Percentiles rank a stretch among this genome's conserved stretches.
phyloP scores from a whole-genome alignment of 768 basidiomycete genomes.

The Boletus coccyginus region DNA sequence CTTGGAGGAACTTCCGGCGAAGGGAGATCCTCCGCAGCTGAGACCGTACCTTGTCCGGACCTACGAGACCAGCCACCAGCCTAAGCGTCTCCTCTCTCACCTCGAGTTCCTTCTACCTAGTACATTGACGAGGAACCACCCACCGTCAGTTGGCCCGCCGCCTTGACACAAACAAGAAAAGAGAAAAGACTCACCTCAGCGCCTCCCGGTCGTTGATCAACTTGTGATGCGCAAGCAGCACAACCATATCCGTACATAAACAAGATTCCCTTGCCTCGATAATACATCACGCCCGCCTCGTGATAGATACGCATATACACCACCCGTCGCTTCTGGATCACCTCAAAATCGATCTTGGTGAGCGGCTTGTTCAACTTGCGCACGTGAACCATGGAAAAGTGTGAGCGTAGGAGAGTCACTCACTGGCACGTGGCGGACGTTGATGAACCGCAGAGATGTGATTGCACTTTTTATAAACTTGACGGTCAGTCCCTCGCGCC shows the following conservation, averaged over 20 bases:
- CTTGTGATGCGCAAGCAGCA: slow-evolving; percentile 87
- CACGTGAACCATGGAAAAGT: slow-evolving; percentile 68
- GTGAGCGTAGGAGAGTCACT: too few relatives aligned
- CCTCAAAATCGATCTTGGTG: slow-evolving; percentile 58
- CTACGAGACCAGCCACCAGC: slow-evolving; percentile 79
- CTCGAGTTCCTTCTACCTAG: slow-evolving; percentile 79
- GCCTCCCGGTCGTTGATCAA: slow-evolving; percentile 88
- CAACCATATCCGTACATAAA: slow-evolving; percentile 89
- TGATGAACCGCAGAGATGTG: too few relatives aligned
- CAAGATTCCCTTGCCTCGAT: slow-evolving; percentile 76
- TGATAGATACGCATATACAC: slow-evolving; percentile 79
- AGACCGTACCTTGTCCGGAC: slow-evolving; percentile 81
- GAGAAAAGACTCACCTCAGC: slow-evolving; percentile 59
- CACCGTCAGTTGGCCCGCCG: background rate
- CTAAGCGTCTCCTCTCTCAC: slow-evolving; percentile 72
- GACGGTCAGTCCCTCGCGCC: too few relatives aligned
- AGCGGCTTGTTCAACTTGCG: slow-evolving; percentile 57
- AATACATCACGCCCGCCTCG: slow-evolving; percentile 76
- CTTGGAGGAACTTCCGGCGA: slow-evolving; percentile 63
- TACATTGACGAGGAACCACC: background rate
- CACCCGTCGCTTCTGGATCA: slow-evolving; percentile 62
- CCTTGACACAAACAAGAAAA: background rate
- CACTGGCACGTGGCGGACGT: too few relatives aligned
- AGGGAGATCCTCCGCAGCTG: slow-evolving; percentile 72
- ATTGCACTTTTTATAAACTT: too few relatives aligned